Percentiles rank a stretch among this genome's conserved stretches.
Evolutionary conservation across 345 rosid species (phyloP).

Genomic region (Nephelium lappaceum): DNA sequence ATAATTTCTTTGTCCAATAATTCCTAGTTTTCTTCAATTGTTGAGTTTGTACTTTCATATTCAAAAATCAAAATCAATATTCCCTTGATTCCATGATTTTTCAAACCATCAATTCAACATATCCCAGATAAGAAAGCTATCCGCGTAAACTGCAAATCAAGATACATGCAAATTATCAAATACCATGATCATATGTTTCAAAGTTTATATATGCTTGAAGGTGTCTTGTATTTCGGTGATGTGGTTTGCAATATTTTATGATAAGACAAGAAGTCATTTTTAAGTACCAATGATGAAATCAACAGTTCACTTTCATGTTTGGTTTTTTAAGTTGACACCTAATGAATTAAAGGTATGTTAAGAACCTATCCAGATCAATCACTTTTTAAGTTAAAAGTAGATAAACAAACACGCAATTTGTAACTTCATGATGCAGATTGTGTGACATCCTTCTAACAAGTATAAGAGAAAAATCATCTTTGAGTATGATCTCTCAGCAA

Average conservation of each 20-base stretch:
- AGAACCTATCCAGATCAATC: no score
- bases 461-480: background rate
- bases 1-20: background rate
- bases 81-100: background rate
- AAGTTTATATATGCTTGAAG: background rate
- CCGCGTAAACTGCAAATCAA: background rate
- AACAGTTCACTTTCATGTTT: no score
- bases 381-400: no score
- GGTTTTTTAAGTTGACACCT: no score
- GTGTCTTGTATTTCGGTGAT: background rate
- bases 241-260: background rate
- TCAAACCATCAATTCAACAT: background rate
- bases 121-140: background rate
- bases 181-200: background rate
- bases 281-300: no score
- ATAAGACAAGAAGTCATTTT: background rate
- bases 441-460: no score
- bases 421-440: background rate
- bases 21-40: background rate
- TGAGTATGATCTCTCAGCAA: background rate
- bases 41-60: background rate
- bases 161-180: background rate
- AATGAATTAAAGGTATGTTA: no score
- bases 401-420: background rate
- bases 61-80: background rate